Evolutionary conservation across 2,329 filamentous ascomycete genomes (phyloP).

Genomic region (Botrytis porri): DNA sequence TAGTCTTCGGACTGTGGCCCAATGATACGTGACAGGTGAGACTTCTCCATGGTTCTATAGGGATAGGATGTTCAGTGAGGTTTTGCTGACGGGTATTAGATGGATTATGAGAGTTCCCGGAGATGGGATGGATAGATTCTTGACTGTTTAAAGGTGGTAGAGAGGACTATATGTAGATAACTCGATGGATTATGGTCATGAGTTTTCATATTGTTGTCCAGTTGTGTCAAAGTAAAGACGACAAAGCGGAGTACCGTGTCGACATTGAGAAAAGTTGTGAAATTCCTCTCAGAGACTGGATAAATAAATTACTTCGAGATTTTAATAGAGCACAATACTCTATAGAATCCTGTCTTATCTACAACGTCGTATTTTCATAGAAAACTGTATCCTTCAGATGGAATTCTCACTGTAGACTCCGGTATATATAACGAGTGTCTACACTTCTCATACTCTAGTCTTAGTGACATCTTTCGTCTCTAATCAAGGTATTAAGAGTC

Average conservation of each 20-base stretch:
- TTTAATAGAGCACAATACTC: fast-evolving
- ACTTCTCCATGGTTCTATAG: not conserved
- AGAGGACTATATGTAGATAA: not conserved
- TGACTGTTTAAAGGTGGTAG: fast-evolving
- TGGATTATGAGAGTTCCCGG: too few relatives aligned
- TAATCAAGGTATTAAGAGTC: fast-evolving
- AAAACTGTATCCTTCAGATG: not conserved
- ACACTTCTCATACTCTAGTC: not conserved
- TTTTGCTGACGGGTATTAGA: not conserved
- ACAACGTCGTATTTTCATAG: not conserved
- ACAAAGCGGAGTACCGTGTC: not conserved
- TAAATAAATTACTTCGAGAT: not conserved
- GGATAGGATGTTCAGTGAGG: fast-evolving
- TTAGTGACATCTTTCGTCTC: fast-evolving
- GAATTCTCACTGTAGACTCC: not conserved
- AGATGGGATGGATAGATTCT: not conserved
- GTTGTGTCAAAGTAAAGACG: not conserved
- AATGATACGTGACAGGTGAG: fast-evolving
- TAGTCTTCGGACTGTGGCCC: not conserved
- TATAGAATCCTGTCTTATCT: not conserved
- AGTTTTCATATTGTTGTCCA: too few relatives aligned
- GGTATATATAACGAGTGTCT: not conserved
- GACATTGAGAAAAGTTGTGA: not conserved
- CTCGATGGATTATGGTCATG: not conserved
- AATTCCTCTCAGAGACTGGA: too few relatives aligned